Evolutionary conservation across 805 yeast species (phyloP).

Genomic region (Wickerhamiella bombiphila): DNA sequence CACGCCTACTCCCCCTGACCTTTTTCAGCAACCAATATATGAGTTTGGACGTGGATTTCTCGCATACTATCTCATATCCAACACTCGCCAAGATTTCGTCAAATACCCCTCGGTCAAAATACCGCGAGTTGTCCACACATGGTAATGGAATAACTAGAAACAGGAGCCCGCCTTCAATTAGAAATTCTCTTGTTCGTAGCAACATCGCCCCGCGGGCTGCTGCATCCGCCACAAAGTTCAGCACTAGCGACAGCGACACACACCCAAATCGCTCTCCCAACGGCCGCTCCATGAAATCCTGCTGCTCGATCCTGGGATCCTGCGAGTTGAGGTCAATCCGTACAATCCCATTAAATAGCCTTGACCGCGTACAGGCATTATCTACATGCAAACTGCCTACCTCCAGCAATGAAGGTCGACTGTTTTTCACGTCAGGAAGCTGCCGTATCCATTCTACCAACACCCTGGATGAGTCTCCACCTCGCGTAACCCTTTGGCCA

Average conservation of each 20-base stretch:
- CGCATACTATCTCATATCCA: slow-evolving; percentile 40
- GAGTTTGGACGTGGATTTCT: slow-evolving; percentile 53
- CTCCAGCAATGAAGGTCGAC: slow-evolving; percentile 50
- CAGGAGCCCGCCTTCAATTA: slow-evolving; percentile 28
- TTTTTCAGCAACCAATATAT: slow-evolving; percentile 56
- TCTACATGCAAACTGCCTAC: slow-evolving; percentile 65
- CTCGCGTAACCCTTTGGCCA: slow-evolving; percentile 66
- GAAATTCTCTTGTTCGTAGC: slow-evolving; percentile 39
- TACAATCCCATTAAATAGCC: slow-evolving; percentile 35
- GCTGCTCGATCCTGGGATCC: slow-evolving; percentile 53
- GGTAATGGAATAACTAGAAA: slow-evolving; percentile 84
- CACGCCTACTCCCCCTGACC: slow-evolving; percentile 22
- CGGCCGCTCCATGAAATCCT: slow-evolving; percentile 73
- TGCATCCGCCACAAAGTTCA: slow-evolving; percentile 75
- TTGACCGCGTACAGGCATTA: slow-evolving; percentile 51
- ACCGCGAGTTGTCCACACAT: slow-evolving; percentile 71
- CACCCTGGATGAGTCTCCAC: slow-evolving; percentile 83
- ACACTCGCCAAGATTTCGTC: slow-evolving; percentile 35
- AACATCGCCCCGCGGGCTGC: slow-evolving; percentile 66
- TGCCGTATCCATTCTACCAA: slow-evolving; percentile 54
- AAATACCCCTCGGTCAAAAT: slow-evolving; percentile 37
- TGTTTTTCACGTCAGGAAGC: slow-evolving; percentile 3
- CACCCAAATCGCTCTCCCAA: slow-evolving; percentile 34
- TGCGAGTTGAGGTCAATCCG: slow-evolving; percentile 75
- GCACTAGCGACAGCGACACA: slow-evolving; percentile 71